Evolutionary conservation across 768 basidiomycete genomes (phyloP), one percentile per base, ranked within the genome.

Genomic region (Russula earlei): DNA sequence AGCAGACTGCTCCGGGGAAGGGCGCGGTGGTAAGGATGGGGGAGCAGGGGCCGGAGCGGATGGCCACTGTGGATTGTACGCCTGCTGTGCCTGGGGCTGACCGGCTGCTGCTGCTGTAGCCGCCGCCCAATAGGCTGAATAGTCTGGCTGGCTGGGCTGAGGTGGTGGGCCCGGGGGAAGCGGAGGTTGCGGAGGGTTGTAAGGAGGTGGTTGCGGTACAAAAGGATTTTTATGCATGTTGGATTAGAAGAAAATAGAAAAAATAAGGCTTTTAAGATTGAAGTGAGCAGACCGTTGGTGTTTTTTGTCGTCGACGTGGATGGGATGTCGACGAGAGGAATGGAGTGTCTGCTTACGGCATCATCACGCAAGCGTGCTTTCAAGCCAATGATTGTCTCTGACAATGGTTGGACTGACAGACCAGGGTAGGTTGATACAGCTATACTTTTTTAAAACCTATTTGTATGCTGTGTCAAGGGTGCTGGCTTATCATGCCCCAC

Each of bases 141-240:
- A 91, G 67, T 90, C 87, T 44, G 81, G 81, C 62, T 82, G 81
- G 22, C 72, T 64, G 42, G 83, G 79, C 59, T 82, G 84, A 51
- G 83, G 85, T 3, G 85, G 84, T 42, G 84, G 86, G 9, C 85
- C 86, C n/a, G 86, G 85, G 48, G 87, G 87, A 40, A 88, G 72
- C 41, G 87, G 87, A 2, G 86, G 85, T 63, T 87, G 85, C 44
- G 81, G 84, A 25, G 83, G 78, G 14, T 80, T 77, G 65, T 84
- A 88, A 38, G 77, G 75, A 12, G 57, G 57, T 9, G 84, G 79
- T 45, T 81, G 79, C 19, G 85, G 83, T 56, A 83, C 76, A 62
- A 90, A 90, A 0, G 87, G 87, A 68, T 90, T 90, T 72, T 88
- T 90, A 74, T 89, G 86, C 87, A 90, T 90, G 49, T 34, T 17